Evolutionary conservation across 345 rosid genomes (phyloP), one percentile per base, ranked within the genome.

Genomic region (Excoecaria cochinchinensis): DNA sequence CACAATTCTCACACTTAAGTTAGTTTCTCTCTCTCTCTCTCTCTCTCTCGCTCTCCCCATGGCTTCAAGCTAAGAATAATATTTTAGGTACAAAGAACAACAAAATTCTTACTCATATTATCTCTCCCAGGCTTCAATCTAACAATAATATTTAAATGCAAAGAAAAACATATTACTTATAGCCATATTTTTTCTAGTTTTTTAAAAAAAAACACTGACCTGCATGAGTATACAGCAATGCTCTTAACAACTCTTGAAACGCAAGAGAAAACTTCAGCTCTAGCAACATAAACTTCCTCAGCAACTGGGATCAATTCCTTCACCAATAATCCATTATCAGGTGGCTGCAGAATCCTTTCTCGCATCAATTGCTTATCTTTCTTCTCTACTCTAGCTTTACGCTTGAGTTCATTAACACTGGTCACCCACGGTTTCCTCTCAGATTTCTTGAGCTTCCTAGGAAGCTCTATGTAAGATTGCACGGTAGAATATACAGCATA

Each of bases 371-470:
- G 86, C 77, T 69, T 80, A 44, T 74, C 80, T 76, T 73, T 80
- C 74, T 74, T 82, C 39, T 65, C 84, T 17, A 9, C 8, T 74
- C 87, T 76, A 53, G 81, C 90, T 64, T 70, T 75, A 1, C 84
- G 83, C 75, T 87, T 87, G 67, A 85, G 86, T 65, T 82, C 79
- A 44, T 70, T 87, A 74, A 87, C 72, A 24, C 79, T 64, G 0
- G 86, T 87, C 47, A 85, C 89, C 90, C 77, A 77, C 3, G 87
- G 88, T 44, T 87, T 87, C 74, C 84, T 68, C 82, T 87, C 89
- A 46, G 74, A 60, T 75, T 76, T 85, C 59, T 75, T 82, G 16
- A 75, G 83, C 76, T 80, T 85, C 76, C 84, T 83, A 9, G 81
- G 83, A 55, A 83, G 73, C 65, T 80, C 82, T 16, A 63, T 44